phyloP scores from a whole-genome alignment of 768 basidiomycete genomes.

The Tylopilus balloui region DNA sequence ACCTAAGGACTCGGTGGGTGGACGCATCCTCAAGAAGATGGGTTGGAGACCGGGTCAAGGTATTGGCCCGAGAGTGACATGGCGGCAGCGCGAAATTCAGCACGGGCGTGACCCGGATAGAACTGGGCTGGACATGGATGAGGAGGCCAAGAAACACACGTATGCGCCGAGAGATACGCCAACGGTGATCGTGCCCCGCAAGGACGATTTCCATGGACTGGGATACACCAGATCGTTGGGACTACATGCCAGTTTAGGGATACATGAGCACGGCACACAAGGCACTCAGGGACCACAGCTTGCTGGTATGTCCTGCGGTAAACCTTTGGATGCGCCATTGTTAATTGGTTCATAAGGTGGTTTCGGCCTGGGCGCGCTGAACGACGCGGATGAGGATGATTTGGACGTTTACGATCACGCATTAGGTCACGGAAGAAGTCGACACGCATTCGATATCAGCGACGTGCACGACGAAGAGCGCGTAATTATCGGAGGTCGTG shows the following conservation, averaged over 20 bases:
- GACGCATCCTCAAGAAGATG: constrained; percentile 87
- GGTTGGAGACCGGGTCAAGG: constrained; percentile 94
- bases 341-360: constrained; percentile 43
- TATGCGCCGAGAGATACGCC: constrained; percentile 82
- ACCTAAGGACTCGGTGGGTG: constrained; percentile 76
- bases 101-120: constrained; percentile 44
- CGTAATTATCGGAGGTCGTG: constrained; percentile 38
- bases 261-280: constrained; percentile 17
- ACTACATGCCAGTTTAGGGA: constrained; percentile 55
- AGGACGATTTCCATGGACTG: constrained; percentile 76
- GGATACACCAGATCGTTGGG: constrained; percentile 70
- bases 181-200: constrained; percentile 55
- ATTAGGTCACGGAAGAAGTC: constrained; percentile 35
- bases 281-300: constrained; percentile 46
- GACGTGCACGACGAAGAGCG: constrained; percentile 64
- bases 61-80: constrained; percentile 83
- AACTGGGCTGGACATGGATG: constrained; percentile 53
- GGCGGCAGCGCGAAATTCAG: constrained; percentile 69
- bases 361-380: constrained; percentile 84
- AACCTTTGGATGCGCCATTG: background rate
- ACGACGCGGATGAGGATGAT: constrained; percentile 94
- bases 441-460: constrained; percentile 60
- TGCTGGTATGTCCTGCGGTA: constrained; percentile 41
- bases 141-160: constrained; percentile 81
- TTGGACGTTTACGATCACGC: constrained; percentile 71